Evolutionary conservation across 2,329 filamentous ascomycete genomes (phyloP).

Genomic region (Botrytis hyacinthi): DNA sequence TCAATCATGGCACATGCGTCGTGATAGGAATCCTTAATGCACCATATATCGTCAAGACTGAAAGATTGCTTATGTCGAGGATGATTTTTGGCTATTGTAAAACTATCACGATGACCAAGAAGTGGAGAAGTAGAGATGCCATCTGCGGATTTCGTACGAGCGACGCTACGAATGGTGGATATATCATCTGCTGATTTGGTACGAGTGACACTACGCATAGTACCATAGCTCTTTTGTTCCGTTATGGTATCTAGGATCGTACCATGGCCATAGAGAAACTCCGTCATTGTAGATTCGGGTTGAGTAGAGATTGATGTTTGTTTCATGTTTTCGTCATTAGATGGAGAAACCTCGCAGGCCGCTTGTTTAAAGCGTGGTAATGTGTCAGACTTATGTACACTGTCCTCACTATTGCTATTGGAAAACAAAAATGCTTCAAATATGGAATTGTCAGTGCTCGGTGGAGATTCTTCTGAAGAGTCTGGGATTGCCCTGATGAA

Average conservation of each 20-base stretch:
- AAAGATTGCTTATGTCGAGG: constrained; percentile 40
- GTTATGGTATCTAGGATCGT: constrained; percentile 43
- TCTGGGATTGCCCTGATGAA: constrained; percentile 34
- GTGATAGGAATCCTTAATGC: constrained; percentile 38
- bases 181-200: constrained; percentile 34
- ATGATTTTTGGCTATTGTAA: constrained; percentile 29
- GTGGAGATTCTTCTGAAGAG: constrained; percentile 41
- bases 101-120: constrained; percentile 35
- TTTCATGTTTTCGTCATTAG: constrained; percentile 18
- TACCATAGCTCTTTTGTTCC: constrained; percentile 43
- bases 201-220: constrained; percentile 36
- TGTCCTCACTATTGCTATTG: constrained; percentile 37
- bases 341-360: not conserved
- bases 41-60: constrained; percentile 38
- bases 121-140: constrained; percentile 32
- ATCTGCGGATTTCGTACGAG: constrained; percentile 33
- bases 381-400: constrained; percentile 26
- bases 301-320: constrained; percentile 13
- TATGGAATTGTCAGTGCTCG: constrained; percentile 41
- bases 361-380: constrained; percentile 10
- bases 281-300: not conserved
- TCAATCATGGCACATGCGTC: constrained; percentile 34
- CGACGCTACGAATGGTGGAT: constrained; percentile 7
- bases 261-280: constrained; percentile 44
- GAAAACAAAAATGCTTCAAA: constrained; percentile 42